Percentiles rank a stretch among this genome's conserved stretches.
phyloP scores from a whole-genome alignment of 2,329 filamentous ascomycete species.

The Xylariales sp. region DNA sequence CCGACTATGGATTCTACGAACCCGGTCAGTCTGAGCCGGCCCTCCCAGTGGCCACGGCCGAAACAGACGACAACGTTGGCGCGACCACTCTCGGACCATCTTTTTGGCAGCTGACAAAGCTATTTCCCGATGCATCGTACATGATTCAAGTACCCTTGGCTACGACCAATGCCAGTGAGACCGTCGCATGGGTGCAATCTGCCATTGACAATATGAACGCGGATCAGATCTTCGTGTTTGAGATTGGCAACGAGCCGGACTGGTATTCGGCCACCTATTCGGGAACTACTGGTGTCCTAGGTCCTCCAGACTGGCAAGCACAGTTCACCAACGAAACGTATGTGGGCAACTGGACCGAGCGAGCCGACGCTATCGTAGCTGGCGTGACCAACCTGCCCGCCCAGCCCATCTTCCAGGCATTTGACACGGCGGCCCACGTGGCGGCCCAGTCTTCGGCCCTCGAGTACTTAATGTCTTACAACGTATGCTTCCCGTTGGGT shows the following conservation, averaged over 20 bases:
- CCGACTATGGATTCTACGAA: slow-evolving; percentile 29
- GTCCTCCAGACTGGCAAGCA: slow-evolving; percentile 29
- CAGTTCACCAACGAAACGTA: slow-evolving; percentile 27
- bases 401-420: slow-evolving; percentile 28
- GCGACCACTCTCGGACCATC: slow-evolving; percentile 28
- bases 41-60: slow-evolving; percentile 25
- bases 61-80: slow-evolving; percentile 29
- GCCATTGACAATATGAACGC: slow-evolving; percentile 23
- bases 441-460: slow-evolving; percentile 13
- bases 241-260: slow-evolving; percentile 30
- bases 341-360: slow-evolving; percentile 29
- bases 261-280: slow-evolving; percentile 22
- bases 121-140: slow-evolving; percentile 26
- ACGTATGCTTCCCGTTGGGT: slow-evolving; percentile 25
- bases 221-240: slow-evolving; percentile 29
- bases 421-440: slow-evolving; percentile 26
- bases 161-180: slow-evolving; percentile 28
- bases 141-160: slow-evolving; percentile 31
- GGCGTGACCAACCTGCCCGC: slow-evolving; percentile 19
- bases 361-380: slow-evolving; percentile 24
- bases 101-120: slow-evolving; percentile 26
- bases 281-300: slow-evolving; percentile 21
- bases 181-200: slow-evolving; percentile 26
- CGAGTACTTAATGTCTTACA: slow-evolving; percentile 21
- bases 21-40: slow-evolving; percentile 24